Base-by-base conservation (phyloP, 2,329 filamentous ascomycete genomes). In the Sporothrix sp. region DNA sequence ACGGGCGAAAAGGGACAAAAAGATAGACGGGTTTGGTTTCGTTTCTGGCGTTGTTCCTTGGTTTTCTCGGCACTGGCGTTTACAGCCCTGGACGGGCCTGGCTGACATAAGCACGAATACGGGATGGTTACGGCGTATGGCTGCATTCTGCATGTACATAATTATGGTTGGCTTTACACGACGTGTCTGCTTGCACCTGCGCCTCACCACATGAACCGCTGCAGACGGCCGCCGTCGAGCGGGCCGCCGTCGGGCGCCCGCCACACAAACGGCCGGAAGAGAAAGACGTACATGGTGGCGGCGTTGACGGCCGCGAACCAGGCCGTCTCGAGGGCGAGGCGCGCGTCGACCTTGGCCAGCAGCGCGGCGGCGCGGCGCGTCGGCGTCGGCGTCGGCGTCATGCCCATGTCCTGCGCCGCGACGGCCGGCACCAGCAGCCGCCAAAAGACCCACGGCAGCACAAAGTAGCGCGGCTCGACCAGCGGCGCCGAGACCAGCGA, bases 381-480 rank as follows among this genome's bases (percentile, higher is more conserved):
- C 23, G 3, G 1, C 7, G 16, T 4, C 20, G 13, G 20, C 18
- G 2, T n/a, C n/a, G n/a, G n/a, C n/a, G n/a, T n/a, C n/a, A n/a
- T n/a, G n/a, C n/a, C n/a, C n/a, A n/a, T n/a, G n/a, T 10, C 38
- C 13, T 50, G 16, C 53, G 33, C 18, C 45, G 43, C 69, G 4
- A 47, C 38, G 47, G 72, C 65, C 0, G 87, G 87, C 1, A 94
- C 69, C 60, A 94, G 77, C 7, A 97, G 68, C 1, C 93, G 78
- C 87, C 90, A 97, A 60, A 96, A 82, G 8, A 96, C 78, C 88
- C 89, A 98, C 0, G 91, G 90, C 11, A 96, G 74, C 62, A 98
- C 94, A 65, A 95, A 95, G 66, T 98, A 98, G 13, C 93, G 79
- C 13, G 93, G 93, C 65, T 98, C 93, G 9, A 98, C 91, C 1